Evolutionary conservation across 2,329 filamentous ascomycete genomes (phyloP).

Genomic region (Dryadomyces sulphureus): DNA sequence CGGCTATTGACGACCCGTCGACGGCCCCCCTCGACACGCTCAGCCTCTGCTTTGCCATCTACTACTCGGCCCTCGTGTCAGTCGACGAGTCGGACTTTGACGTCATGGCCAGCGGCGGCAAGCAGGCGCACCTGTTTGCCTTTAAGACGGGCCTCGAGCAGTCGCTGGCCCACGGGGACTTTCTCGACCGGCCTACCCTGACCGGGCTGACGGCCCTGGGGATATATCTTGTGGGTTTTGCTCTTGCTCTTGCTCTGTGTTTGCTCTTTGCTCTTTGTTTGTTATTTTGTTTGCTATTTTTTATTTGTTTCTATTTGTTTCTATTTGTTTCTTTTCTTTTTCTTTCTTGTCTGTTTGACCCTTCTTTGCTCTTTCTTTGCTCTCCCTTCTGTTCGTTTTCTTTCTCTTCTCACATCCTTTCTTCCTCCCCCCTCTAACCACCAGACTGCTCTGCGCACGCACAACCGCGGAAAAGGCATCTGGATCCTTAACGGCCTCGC

Average conservation of each 20-base stretch:
- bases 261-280: too few relatives aligned
- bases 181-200: neutral
- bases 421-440: neutral
- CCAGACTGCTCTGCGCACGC: slow-evolving; percentile 14
- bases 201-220: neutral
- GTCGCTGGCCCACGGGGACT: neutral
- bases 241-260: too few relatives aligned
- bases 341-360: too few relatives aligned
- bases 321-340: slow-evolving; percentile 4
- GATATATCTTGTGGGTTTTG: slow-evolving; percentile 24
- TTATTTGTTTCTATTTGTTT: slow-evolving; percentile 8
- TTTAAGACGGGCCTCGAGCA: neutral
- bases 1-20: neutral
- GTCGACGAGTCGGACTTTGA: neutral
- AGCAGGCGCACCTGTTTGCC: neutral
- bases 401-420: neutral
- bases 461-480: slow-evolving; percentile 19
- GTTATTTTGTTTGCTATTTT: too few relatives aligned
- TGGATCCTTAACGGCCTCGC: slow-evolving; percentile 29
- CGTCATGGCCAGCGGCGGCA: neutral
- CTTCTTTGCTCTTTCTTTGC: too few relatives aligned
- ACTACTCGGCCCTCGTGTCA: neutral
- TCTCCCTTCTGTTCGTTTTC: too few relatives aligned
- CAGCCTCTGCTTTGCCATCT: neutral
- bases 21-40: neutral